A percentile compares a stretch with the other conserved stretches of the same genome.
Conservation (phyloP, 176 grass and related monocot species). For the Pharus latifolius region DNA sequence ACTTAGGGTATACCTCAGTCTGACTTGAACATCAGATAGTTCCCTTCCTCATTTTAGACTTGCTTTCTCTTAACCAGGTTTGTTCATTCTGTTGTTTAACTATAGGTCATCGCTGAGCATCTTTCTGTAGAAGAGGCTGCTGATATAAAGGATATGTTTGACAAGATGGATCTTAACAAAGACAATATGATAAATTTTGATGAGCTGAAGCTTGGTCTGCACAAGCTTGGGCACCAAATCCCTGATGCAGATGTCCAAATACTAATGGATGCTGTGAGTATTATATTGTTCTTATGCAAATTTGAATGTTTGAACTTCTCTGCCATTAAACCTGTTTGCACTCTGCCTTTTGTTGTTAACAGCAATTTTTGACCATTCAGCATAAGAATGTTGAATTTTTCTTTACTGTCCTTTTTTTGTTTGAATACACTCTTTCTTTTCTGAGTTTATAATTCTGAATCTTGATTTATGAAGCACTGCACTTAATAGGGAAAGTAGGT, state of each 20-base stretch:
- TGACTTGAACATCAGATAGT: constrained; percentile 7
- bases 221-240: constrained; percentile 77
- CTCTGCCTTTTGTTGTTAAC: no score
- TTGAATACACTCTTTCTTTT: no score
- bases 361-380: no score
- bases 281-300: neutral
- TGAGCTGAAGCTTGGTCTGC: constrained; percentile 73
- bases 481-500: no score
- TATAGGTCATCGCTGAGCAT: constrained; percentile 83
- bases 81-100: neutral
- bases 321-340: neutral
- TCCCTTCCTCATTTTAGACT: neutral
- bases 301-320: neutral
- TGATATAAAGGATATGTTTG: constrained; percentile 86
- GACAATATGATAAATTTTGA: constrained; percentile 67
- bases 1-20: constrained; percentile 48
- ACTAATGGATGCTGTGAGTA: constrained; percentile 92
- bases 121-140: constrained; percentile 86
- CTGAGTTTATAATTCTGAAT: no score
- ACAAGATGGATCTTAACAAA: constrained; percentile 77
- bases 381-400: no score
- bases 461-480: no score
- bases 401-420: no score
- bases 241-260: constrained; percentile 73
- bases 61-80: neutral